Conservation (phyloP, 1,284 basidiomycete species). For the Bjerkandera adusta region DNA sequence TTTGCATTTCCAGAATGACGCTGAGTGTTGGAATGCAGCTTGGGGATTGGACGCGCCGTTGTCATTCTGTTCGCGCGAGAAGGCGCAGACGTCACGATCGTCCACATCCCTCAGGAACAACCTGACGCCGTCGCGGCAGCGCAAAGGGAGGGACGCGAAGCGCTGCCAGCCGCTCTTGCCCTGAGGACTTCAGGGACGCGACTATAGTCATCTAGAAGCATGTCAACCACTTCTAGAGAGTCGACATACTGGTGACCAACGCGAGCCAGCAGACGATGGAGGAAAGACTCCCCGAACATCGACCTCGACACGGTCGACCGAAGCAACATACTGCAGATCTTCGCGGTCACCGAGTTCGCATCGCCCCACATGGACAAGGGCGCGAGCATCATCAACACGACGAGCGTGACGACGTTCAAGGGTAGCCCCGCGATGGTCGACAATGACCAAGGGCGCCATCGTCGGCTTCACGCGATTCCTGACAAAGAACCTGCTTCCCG, state of each 20-base stretch:
- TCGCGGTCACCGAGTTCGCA: constrained; percentile 51
- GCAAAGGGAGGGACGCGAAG: constrained; percentile 37
- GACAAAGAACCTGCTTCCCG: constrained; percentile 52
- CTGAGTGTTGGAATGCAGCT: constrained; percentile 20
- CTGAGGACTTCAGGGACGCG: constrained; percentile 40
- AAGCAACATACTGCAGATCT: constrained; percentile 59
- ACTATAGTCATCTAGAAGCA: constrained; percentile 45
- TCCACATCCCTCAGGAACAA: constrained; percentile 60
- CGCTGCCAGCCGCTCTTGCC: constrained; percentile 45
- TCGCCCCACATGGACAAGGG: constrained; percentile 62
- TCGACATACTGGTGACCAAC: constrained; percentile 65
- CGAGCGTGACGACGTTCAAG: constrained; percentile 61
- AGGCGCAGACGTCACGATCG: constrained; percentile 63
- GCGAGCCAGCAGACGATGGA: constrained; percentile 51
- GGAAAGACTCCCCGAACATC: constrained; percentile 42
- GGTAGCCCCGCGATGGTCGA: constrained; percentile 43
- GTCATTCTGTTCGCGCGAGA: constrained; percentile 64
- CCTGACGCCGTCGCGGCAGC: constrained; percentile 54
- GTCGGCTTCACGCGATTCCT: constrained; percentile 54
- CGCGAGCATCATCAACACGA: constrained; percentile 60
- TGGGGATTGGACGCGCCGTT: constrained; percentile 60
- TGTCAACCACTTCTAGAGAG: constrained; percentile 43
- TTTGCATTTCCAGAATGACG: not conserved
- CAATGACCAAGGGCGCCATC: constrained; percentile 63
- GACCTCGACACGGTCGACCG: constrained; percentile 47